phyloP scores from a whole-genome alignment of 2,329 filamentous ascomycete species.

The Pseudogymnoascus sp. region DNA sequence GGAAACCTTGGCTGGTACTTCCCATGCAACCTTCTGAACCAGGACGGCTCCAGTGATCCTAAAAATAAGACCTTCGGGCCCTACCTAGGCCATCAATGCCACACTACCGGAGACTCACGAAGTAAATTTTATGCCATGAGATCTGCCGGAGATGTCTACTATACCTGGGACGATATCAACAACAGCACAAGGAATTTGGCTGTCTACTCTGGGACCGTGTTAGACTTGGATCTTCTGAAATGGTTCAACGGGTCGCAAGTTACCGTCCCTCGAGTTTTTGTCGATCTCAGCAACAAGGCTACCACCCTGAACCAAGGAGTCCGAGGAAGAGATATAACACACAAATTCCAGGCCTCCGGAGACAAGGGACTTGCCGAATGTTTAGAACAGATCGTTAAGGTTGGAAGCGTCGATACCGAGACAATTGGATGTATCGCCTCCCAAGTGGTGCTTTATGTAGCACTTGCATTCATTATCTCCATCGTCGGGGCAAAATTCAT shows the following conservation, averaged over 20 bases:
- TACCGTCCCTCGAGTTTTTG: conserved; percentile 65
- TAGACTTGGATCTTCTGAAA: conserved; percentile 77
- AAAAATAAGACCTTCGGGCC: conserved; percentile 61
- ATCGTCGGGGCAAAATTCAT: conserved; percentile 81
- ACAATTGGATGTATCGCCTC: conserved; percentile 96
- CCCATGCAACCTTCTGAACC: conserved; percentile 83
- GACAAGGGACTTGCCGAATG: conserved; percentile 83
- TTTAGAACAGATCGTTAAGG: conserved; percentile 87
- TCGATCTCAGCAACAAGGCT: conserved; percentile 63
- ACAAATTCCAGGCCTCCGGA: conserved; percentile 66
- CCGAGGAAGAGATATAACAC: conserved; percentile 80
- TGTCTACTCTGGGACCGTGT: conserved; percentile 87
- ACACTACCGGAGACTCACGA: conserved; percentile 64
- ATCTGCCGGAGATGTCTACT: conserved; percentile 80
- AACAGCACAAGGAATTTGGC: conserved; percentile 85
- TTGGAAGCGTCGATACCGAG: conserved; percentile 90
- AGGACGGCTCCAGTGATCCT: conserved; percentile 75
- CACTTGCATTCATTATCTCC: conserved; percentile 80
- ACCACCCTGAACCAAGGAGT: conserved; percentile 53
- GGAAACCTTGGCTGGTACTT: conserved; percentile 93
- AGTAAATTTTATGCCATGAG: conserved; percentile 66
- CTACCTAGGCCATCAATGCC: conserved; percentile 82
- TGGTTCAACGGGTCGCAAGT: conserved; percentile 89
- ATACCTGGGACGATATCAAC: conserved; percentile 87
- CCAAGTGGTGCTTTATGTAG: conserved; percentile 91